Conservation (phyloP, 371 early-diverging fungal species). For the Apophysomyces variabilis region DNA sequence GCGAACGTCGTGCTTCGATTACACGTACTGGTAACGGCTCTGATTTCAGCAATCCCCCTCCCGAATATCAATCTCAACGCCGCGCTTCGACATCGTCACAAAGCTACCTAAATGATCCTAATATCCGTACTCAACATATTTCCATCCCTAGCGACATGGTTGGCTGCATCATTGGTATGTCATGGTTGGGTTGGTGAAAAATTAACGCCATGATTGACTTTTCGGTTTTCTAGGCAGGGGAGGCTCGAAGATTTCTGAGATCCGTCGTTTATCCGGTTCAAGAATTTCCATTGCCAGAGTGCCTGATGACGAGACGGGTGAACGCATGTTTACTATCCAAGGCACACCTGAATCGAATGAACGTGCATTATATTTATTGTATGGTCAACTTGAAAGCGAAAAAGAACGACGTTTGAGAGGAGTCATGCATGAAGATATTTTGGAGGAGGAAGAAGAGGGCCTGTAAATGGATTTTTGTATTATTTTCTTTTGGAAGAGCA, state of each 20-base stretch:
- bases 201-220: background rate
- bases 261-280: slow-evolving; percentile 84
- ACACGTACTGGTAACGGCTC: slow-evolving; percentile 38
- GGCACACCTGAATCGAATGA: slow-evolving; percentile 87
- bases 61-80: slow-evolving; percentile 19
- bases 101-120: slow-evolving; percentile 30
- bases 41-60: slow-evolving; percentile 27
- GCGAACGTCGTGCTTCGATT: slow-evolving; percentile 27
- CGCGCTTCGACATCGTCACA: slow-evolving; percentile 29
- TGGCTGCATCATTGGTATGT: slow-evolving; percentile 81
- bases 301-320: slow-evolving; percentile 75
- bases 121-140: slow-evolving; percentile 75
- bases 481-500: slow-evolving; percentile 11
- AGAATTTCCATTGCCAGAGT: slow-evolving; percentile 85
- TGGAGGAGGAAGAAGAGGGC: slow-evolving; percentile 37
- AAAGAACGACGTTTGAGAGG: slow-evolving; percentile 73
- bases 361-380: slow-evolving; percentile 86
- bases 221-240: slow-evolving; percentile 58
- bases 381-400: slow-evolving; percentile 87
- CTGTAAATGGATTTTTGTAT: slow-evolving; percentile 10
- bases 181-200: background rate
- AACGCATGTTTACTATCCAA: slow-evolving; percentile 89
- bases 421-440: slow-evolving; percentile 36
- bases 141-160: slow-evolving; percentile 89
- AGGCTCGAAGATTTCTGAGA: slow-evolving; percentile 90